Percentiles rank a stretch among this genome's conserved stretches.
phyloP scores from a whole-genome alignment of 345 rosid species.

The Limnanthes douglasii region DNA sequence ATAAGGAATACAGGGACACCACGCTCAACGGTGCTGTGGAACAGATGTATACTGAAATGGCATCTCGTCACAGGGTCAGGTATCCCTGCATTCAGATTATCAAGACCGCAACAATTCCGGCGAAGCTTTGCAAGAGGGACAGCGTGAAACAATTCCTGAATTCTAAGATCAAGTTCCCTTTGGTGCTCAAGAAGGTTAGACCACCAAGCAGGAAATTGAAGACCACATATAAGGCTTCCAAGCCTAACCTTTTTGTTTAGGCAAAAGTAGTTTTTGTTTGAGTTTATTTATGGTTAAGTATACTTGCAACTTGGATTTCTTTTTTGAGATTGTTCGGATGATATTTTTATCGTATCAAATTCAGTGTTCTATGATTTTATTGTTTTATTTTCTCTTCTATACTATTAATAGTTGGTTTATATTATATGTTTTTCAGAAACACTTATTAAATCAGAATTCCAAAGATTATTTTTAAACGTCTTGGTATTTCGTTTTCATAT shows the following conservation, averaged over 20 bases:
- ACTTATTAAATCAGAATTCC: no score
- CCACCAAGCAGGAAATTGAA: slow-evolving; percentile 57
- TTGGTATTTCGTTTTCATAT: no score
- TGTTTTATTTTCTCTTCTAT: no score
- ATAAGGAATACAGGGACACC: slow-evolving; percentile 47
- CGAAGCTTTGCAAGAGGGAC: slow-evolving; percentile 61
- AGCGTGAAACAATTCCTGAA: slow-evolving; percentile 52
- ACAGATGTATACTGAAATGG: slow-evolving; percentile 68
- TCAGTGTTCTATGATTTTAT: no score
- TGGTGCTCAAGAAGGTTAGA: slow-evolving; percentile 50
- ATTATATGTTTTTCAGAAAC: no score
- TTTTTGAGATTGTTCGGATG: no score
- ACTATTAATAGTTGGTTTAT: no score
- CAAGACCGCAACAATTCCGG: slow-evolving; percentile 43
- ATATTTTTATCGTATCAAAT: no score
- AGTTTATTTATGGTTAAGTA: slow-evolving; percentile 7
- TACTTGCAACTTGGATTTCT: no score
- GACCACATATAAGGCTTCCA: slow-evolving; percentile 59
- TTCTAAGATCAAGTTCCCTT: slow-evolving; percentile 55
- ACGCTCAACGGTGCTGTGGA: slow-evolving; percentile 55
- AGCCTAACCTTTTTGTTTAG: slow-evolving; percentile 60
- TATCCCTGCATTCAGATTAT: slow-evolving; percentile 58
- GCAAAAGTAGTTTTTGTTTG: slow-evolving; percentile 15
- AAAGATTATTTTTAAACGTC: no score
- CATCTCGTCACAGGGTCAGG: slow-evolving; percentile 54